These are phyloP conservation scores for Thermoascus crustaceus DNA, from an alignment of 2,329 filamentous ascomycete genomes.

Conservation along the genomic window DNA sequence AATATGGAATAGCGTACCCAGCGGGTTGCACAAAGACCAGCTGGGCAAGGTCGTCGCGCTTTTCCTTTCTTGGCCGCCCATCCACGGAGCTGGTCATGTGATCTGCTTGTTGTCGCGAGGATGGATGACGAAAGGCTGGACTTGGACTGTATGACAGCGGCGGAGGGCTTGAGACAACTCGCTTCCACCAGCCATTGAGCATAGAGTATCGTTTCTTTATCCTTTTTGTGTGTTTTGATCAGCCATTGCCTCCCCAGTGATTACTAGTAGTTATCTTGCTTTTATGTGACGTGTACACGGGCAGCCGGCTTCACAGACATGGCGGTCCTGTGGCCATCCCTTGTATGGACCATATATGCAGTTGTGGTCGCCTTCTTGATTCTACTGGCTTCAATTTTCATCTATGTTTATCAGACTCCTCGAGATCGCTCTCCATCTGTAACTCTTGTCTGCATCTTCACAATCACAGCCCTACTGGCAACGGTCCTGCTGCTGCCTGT, in stretches of 20 bases:
- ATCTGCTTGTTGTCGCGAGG: too few relatives aligned
- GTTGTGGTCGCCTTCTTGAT: conserved; percentile 71
- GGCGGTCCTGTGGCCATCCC: conserved; percentile 71
- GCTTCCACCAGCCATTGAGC: too few relatives aligned
- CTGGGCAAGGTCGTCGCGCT: too few relatives aligned
- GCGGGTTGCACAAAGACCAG: neutral
- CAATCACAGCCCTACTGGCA: conserved; percentile 76
- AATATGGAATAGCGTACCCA: neutral
- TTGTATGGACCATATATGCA: conserved; percentile 93
- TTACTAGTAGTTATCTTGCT: too few relatives aligned
- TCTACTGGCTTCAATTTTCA: conserved; percentile 70
- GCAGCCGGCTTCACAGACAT: conserved; percentile 31
- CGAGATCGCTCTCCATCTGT: conserved; percentile 77
- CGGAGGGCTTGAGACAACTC: too few relatives aligned
- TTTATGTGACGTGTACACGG: too few relatives aligned
- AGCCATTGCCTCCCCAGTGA: too few relatives aligned
- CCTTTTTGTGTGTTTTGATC: too few relatives aligned
- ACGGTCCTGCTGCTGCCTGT: conserved; percentile 89
- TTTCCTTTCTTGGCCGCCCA: neutral
- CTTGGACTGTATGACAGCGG: too few relatives aligned
- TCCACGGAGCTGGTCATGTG: too few relatives aligned
- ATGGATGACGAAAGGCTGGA: too few relatives aligned
- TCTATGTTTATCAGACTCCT: conserved; percentile 84
- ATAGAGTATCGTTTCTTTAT: too few relatives aligned
- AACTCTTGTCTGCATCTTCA: conserved; percentile 76